Evolutionary conservation across 495 filamentous ascomycete species (phyloP), one percentile per base, ranked within the genome.

Genomic region (Echria macrotheca): DNA sequence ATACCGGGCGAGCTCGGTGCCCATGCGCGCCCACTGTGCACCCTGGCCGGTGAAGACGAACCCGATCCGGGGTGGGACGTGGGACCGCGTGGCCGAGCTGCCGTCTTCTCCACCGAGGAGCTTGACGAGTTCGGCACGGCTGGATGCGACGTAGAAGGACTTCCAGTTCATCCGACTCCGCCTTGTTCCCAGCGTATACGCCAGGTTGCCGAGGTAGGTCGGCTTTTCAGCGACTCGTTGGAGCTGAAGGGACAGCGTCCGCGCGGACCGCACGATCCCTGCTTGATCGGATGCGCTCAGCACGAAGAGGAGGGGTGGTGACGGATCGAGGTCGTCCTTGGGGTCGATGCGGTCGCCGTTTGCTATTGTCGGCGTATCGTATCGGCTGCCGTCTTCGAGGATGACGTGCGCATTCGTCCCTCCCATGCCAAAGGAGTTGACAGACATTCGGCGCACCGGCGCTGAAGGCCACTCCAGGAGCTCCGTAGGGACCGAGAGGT

Each of bases 401-500:
- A 55, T 51, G 35, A 28, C 47, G 22, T 50, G 47, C 9, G 41
- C 36, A 24, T 55, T 55, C 10, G 47, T 47, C 14, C 53, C 53
- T 0, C 53, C 53, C 14, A 47, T 36, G 10, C 47, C 51, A 38
- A 54, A 54, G 26, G 4, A 15, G 41, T 44, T 36, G 44, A 38
- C 18, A 22, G 42, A 21, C 8, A 23, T 24, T 2, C 32, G 28
- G 18, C 44, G 44, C n/a, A 25, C 28, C 3, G 12, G 3, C 9
- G 11, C 29, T 12, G 17, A 21, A 5, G 6, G 7, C 43, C 43
- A 35, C 11, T 5, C 8, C 21, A 10, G 3, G n/a, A 36, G 31
- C 21, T 12, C 29, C 12, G 26, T 44, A n/a, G 21, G 40, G 1
- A 71, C 66, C 54, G 67, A 66, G 12, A 70, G 26, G 19, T 67